A percentile compares a stretch with the other conserved stretches of the same genome.
Conservation (phyloP, 23 red algal genomes). For the Gracilaria vermiculophylla region DNA sequence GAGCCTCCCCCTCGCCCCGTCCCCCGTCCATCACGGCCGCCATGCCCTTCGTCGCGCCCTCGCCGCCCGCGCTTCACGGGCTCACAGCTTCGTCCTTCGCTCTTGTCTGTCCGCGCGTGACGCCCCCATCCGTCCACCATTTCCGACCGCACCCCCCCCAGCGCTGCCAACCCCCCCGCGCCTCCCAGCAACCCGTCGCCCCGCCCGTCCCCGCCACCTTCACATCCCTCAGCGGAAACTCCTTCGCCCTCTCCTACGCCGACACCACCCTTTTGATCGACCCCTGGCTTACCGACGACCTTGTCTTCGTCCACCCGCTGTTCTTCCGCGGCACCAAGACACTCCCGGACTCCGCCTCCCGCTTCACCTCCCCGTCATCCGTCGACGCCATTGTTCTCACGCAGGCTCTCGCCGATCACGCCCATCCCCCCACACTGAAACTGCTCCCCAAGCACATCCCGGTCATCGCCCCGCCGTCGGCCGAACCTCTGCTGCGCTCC, state of each 20-base stretch:
- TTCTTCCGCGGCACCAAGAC: constrained; percentile 48
- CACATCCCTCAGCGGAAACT: constrained; percentile 56
- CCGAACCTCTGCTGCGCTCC: constrained; percentile 36
- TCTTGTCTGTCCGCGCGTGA: no score
- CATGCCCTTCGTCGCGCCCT: not conserved
- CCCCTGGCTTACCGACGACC: constrained; percentile 74
- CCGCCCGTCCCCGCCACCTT: not conserved
- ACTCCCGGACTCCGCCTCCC: not conserved
- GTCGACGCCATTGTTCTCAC: constrained; percentile 69
- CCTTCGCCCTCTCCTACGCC: constrained; percentile 25
- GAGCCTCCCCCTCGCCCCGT: no score
- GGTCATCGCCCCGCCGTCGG: constrained; percentile 50
- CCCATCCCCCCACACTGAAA: constrained; percentile 68
- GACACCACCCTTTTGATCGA: constrained; percentile 64
- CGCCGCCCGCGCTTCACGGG: not conserved
- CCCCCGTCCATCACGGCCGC: not conserved
- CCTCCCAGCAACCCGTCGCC: not conserved
- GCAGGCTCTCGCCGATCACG: constrained; percentile 83
- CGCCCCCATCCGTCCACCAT: no score
- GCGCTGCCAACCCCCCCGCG: not conserved
- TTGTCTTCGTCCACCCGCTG: constrained; percentile 59
- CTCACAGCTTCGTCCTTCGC: not conserved
- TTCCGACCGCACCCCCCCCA: no score
- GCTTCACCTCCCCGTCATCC: not conserved
- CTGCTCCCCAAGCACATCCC: constrained; percentile 47